Evolutionary conservation across 1,284 basidiomycete species (phyloP).

Genomic region (Entoloma clypeatum): DNA sequence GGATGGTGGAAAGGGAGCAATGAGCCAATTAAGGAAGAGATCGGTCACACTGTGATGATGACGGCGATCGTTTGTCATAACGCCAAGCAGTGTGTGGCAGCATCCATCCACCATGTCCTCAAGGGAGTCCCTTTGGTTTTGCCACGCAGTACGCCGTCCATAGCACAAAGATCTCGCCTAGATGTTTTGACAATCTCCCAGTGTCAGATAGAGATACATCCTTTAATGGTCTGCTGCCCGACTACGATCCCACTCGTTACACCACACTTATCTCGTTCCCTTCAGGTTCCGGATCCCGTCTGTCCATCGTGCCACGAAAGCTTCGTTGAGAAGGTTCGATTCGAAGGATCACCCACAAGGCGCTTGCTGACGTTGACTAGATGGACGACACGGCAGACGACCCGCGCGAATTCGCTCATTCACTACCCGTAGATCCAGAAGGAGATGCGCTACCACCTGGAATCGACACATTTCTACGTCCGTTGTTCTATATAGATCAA

Average conservation of each 20-base stretch:
- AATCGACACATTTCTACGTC: constrained; percentile 47
- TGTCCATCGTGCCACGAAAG: constrained; percentile 69
- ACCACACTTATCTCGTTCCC: constrained; percentile 10
- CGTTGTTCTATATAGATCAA: constrained; percentile 14
- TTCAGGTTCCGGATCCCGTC: constrained; percentile 67
- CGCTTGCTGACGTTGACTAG: constrained; percentile 33
- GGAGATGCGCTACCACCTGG: constrained; percentile 35
- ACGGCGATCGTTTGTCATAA: constrained; percentile 14
- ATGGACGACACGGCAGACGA: constrained; percentile 71
- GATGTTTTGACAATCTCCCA: constrained; percentile 27
- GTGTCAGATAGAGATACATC: constrained; percentile 78
- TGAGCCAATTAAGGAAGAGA: neutral
- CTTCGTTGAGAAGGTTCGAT: constrained; percentile 70
- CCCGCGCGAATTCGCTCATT: constrained; percentile 59
- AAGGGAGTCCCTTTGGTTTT: constrained; percentile 73
- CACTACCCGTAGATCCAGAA: constrained; percentile 24
- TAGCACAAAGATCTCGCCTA: constrained; percentile 6
- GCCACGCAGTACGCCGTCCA: constrained; percentile 57
- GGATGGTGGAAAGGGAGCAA: neutral
- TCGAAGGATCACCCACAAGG: neutral
- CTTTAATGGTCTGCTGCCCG: constrained; percentile 62
- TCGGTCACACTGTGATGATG: constrained; percentile 7
- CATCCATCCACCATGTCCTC: constrained; percentile 49
- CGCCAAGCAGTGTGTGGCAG: neutral
- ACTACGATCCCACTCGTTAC: constrained; percentile 3